phyloP scores from a whole-genome alignment of 768 basidiomycete genomes.

The Xanthoconium purpureum region DNA sequence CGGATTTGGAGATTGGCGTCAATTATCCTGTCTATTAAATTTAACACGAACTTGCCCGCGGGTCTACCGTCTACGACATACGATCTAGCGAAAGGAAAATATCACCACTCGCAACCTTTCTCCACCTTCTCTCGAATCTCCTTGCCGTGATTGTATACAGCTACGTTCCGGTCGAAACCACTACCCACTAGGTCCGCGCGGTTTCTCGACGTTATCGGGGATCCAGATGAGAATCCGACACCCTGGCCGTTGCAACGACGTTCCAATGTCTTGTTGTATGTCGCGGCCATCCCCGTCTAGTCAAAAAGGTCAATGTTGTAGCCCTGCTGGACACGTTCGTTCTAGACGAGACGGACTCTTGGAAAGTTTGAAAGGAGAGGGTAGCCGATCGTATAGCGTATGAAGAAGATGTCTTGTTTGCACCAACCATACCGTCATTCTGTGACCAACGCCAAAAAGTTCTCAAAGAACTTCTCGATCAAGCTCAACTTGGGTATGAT shows the following conservation, averaged over 20 bases:
- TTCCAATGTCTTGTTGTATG: no score
- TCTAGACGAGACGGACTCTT: background rate
- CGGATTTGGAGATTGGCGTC: no score
- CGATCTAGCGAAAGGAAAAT: no score
- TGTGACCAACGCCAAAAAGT: background rate
- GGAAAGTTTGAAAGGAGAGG: background rate
- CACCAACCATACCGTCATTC: constrained; percentile 1
- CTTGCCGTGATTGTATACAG: no score
- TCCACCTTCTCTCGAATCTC: no score
- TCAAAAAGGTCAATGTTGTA: background rate
- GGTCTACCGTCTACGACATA: no score
- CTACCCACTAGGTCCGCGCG: background rate
- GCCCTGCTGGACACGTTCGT: constrained; percentile 1
- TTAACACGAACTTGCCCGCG: no score
- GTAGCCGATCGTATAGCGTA: background rate
- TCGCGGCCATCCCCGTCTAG: background rate
- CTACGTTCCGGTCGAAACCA: background rate
- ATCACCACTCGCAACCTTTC: no score
- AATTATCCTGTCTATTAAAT: no score
- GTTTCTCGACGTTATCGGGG: constrained; percentile 2
- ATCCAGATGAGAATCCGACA: constrained; percentile 6
- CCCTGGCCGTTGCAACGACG: constrained; percentile 2
- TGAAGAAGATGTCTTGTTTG: background rate
- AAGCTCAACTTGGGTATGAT: background rate
- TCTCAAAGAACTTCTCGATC: constrained; percentile 1